Percentiles rank a stretch among this genome's conserved stretches.
These are phyloP conservation scores for Tubosaeta brunneosetosa DNA, from an alignment of 768 basidiomycete genomes.

Conservation along the genomic window DNA sequence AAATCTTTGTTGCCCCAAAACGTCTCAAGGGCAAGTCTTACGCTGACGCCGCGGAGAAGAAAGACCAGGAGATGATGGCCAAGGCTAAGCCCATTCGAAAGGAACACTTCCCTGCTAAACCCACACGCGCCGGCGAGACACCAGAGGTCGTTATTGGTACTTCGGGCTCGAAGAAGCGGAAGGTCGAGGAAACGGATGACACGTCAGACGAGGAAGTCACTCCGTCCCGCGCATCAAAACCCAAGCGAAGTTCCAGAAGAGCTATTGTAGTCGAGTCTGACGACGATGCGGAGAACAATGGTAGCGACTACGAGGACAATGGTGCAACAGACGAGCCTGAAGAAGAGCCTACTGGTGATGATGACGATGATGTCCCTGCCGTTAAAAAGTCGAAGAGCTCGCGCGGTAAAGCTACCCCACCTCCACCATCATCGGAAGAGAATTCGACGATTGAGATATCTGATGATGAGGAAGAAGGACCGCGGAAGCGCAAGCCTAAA, in stretches of 20 bases:
- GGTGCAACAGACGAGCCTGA: slow-evolving; percentile 36
- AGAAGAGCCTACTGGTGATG: slow-evolving; percentile 27
- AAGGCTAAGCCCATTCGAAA: slow-evolving; percentile 16
- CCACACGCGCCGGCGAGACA: slow-evolving; percentile 36
- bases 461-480: slow-evolving; percentile 24
- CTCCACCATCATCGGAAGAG: slow-evolving; percentile 32
- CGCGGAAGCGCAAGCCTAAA: slow-evolving; percentile 27
- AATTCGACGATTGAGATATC: slow-evolving; percentile 18
- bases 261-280: slow-evolving; percentile 48
- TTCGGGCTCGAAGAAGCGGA: slow-evolving; percentile 16
- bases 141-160: slow-evolving; percentile 57
- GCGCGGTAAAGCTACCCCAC: slow-evolving; percentile 23
- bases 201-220: slow-evolving; percentile 32
- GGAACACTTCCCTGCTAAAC: slow-evolving; percentile 26
- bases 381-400: slow-evolving; percentile 21
- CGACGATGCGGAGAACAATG: slow-evolving; percentile 38
- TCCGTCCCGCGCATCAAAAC: slow-evolving; percentile 34
- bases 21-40: slow-evolving; percentile 74
- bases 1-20: slow-evolving; percentile 47
- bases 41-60: slow-evolving; percentile 50
- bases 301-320: slow-evolving; percentile 31
- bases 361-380: slow-evolving; percentile 18
- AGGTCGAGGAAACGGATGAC: slow-evolving; percentile 15
- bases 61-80: slow-evolving; percentile 19
- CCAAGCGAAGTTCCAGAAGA: slow-evolving; percentile 36